Percentiles rank a stretch among this genome's conserved stretches.
Conservation (phyloP, 345 rosid species). For the Rubroshorea leprosula region DNA sequence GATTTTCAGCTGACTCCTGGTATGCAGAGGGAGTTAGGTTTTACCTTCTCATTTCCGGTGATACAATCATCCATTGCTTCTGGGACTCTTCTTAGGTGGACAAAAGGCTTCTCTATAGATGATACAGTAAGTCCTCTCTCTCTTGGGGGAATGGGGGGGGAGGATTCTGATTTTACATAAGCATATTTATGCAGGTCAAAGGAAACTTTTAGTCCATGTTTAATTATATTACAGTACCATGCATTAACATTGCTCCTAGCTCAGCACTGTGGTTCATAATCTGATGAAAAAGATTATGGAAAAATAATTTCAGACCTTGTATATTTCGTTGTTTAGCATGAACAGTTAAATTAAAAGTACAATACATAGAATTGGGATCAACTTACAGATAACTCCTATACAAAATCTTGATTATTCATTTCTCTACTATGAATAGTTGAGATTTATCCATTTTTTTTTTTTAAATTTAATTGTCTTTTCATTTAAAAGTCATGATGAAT, state of each 20-base stretch:
- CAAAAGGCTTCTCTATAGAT: slow-evolving; percentile 88
- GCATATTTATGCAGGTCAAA: neutral
- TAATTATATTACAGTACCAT: no score
- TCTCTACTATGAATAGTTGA: no score
- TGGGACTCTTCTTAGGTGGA: slow-evolving; percentile 89
- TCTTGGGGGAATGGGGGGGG: neutral
- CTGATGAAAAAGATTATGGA: neutral
- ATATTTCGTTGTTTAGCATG: neutral
- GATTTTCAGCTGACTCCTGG: slow-evolving; percentile 53
- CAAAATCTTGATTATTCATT: no score
- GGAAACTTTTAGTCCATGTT: neutral
- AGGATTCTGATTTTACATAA: no score
- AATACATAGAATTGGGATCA: no score
- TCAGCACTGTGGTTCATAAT: no score
- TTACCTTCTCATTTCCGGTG: slow-evolving; percentile 97
- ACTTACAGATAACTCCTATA: no score
- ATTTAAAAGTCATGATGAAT: no score
- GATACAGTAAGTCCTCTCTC: slow-evolving; percentile 46
- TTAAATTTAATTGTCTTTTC: no score
- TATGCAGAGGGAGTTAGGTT: slow-evolving; percentile 85
- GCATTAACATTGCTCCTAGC: no score
- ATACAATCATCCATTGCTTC: slow-evolving; percentile 74
- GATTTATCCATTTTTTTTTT: no score
- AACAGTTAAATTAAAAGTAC: no score
- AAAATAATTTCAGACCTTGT: neutral